These are phyloP conservation scores for Tothia fuscella DNA, from an alignment of 2,329 filamentous ascomycete species.

Conservation along the genomic window DNA sequence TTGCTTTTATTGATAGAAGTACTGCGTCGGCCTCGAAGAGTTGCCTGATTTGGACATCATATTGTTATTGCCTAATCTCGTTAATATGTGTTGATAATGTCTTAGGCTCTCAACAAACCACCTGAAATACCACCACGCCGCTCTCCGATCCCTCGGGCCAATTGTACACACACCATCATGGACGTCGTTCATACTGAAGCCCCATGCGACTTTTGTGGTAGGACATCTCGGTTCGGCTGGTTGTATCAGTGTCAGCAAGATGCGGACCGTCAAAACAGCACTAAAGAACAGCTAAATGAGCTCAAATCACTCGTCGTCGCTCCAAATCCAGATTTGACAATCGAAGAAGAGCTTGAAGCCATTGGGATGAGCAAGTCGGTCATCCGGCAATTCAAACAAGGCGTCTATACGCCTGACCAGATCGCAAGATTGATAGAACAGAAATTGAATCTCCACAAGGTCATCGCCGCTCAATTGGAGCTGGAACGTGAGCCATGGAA, in stretches of 20 bases:
- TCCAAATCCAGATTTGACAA: background rate
- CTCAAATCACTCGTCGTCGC: background rate
- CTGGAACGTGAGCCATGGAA: background rate
- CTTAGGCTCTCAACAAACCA: too few species aligned
- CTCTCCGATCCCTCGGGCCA: background rate
- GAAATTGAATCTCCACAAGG: conserved; percentile 16
- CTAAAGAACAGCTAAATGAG: background rate
- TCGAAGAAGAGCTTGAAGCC: conserved; percentile 15
- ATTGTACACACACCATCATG: conserved; percentile 58
- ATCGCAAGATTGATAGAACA: conserved; percentile 20
- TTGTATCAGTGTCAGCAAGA: conserved; percentile 64
- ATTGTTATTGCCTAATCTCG: too few species aligned
- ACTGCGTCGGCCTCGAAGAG: too few species aligned
- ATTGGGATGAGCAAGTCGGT: conserved; percentile 23
- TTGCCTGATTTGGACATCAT: too few species aligned
- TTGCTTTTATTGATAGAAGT: too few species aligned
- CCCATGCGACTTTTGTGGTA: conserved; percentile 47
- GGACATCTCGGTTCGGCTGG: conserved; percentile 51
- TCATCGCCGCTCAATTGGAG: background rate
- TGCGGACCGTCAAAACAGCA: background rate
- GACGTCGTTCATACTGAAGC: conserved; percentile 47
- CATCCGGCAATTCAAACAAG: conserved; percentile 22
- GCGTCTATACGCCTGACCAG: conserved; percentile 8
- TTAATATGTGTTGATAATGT: too few species aligned
- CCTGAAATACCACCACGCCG: too few species aligned